phyloP scores from a whole-genome alignment of 805 yeast species.

The Maudiozyma barnettii region DNA sequence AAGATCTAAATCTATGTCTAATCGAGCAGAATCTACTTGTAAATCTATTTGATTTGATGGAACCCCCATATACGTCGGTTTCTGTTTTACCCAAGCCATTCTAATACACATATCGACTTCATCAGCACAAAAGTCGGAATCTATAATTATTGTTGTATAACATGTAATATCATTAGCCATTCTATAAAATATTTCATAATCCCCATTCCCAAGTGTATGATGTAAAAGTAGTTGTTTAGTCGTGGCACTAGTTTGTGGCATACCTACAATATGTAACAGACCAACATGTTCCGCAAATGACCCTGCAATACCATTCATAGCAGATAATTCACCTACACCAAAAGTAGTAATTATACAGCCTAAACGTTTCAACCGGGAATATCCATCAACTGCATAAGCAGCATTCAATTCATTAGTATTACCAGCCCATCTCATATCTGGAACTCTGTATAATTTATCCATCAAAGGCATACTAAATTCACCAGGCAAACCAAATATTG shows the following conservation, averaged over 20 bases:
- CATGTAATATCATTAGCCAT: constrained; percentile 60
- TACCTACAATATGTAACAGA: constrained; percentile 76
- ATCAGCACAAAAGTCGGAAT: constrained; percentile 47
- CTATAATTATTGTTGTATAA: constrained; percentile 48
- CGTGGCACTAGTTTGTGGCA: constrained; percentile 39
- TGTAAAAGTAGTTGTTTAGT: constrained; percentile 48
- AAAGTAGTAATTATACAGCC: constrained; percentile 44
- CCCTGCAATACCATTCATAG: constrained; percentile 76
- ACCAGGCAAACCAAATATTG: constrained; percentile 70
- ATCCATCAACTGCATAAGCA: constrained; percentile 88
- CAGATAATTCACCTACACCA: constrained; percentile 87
- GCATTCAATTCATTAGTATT: constrained; percentile 84
- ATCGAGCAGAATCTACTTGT: constrained; percentile 38
- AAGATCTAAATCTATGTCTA: constrained; percentile 31
- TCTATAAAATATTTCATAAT: constrained; percentile 56
- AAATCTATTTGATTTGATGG: constrained; percentile 67
- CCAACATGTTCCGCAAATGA: constrained; percentile 79
- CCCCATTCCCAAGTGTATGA: constrained; percentile 72
- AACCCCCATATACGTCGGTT: constrained; percentile 69
- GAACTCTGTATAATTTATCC: constrained; percentile 50
- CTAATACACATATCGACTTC: constrained; percentile 60
- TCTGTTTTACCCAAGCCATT: constrained; percentile 54
- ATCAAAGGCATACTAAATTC: constrained; percentile 58
- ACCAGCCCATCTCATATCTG: constrained; percentile 61
- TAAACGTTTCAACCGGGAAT: constrained; percentile 43